Conservation (phyloP, 371 early-diverging fungal genomes). For the Dichotomocladium elegans region DNA sequence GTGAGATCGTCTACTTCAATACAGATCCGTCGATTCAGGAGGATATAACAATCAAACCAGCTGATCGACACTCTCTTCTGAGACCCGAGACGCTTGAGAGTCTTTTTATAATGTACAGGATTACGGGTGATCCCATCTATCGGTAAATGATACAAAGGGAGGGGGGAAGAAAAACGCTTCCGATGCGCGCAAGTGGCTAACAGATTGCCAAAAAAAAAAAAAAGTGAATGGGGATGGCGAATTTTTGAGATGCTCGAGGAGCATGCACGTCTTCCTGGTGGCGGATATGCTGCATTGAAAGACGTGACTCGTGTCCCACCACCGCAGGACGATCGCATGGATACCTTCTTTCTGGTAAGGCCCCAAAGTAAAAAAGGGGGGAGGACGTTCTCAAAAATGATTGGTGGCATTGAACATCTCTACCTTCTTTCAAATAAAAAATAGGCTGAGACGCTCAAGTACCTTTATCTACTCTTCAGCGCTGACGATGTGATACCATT, state of each 20-base stretch:
- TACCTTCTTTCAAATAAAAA: too few relatives aligned
- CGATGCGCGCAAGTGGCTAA: too few relatives aligned
- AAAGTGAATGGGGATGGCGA: conserved; percentile 88
- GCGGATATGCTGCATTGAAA: conserved; percentile 76
- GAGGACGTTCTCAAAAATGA: neutral
- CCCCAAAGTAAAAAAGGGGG: too few relatives aligned
- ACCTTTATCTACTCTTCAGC: conserved; percentile 85
- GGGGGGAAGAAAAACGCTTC: neutral
- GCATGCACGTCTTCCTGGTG: conserved; percentile 61
- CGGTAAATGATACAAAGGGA: too few relatives aligned
- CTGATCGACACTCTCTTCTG: conserved; percentile 67
- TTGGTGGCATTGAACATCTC: neutral
- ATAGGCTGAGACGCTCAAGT: conserved; percentile 94
- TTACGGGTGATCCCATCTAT: conserved; percentile 79
- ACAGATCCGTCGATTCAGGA: conserved; percentile 20
- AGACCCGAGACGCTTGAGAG: conserved; percentile 92
- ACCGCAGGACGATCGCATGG: conserved; percentile 67
- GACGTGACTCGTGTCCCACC: conserved; percentile 66
- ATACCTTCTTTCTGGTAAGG: conserved; percentile 69
- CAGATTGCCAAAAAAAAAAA: too few relatives aligned
- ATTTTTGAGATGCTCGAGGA: conserved; percentile 84
- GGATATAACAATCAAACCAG: conserved; percentile 63
- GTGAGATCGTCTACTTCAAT: conserved; percentile 76
- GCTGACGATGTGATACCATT: conserved; percentile 65
- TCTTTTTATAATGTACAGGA: conserved; percentile 77